Conservation (phyloP, 2,329 filamentous ascomycete species). For the Botrytis fabae region DNA sequence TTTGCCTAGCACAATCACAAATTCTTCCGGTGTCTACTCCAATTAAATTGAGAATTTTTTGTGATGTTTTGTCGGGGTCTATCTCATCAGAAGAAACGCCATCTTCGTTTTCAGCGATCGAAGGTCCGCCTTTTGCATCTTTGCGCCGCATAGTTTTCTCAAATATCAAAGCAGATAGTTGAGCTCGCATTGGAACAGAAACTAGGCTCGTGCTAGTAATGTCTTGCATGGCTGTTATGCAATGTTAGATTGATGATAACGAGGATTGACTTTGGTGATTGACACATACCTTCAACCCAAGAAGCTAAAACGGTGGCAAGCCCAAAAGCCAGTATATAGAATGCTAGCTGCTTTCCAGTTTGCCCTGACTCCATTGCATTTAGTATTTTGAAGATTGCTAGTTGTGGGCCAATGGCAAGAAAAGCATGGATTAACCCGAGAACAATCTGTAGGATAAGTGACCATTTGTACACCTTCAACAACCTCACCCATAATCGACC, state of each 20-base stretch:
- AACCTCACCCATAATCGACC: constrained; percentile 40
- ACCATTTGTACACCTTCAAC: constrained; percentile 54
- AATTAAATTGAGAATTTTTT: constrained; percentile 73
- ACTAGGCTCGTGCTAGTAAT: constrained; percentile 51
- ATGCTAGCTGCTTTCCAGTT: constrained; percentile 17
- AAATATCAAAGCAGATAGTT: constrained; percentile 71
- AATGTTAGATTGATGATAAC: constrained; percentile 43
- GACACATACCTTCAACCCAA: constrained; percentile 28
- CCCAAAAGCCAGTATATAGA: constrained; percentile 29
- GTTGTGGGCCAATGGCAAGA: constrained; percentile 27
- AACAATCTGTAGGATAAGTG: constrained; percentile 26
- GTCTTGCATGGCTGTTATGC: constrained; percentile 61
- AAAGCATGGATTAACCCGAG: constrained; percentile 28
- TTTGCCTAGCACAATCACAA: constrained; percentile 55
- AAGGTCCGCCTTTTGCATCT: constrained; percentile 58
- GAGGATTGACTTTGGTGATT: constrained; percentile 42
- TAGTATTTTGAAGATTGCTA: constrained; percentile 32
- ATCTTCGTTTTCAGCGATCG: constrained; percentile 17
- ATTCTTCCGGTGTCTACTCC: constrained; percentile 70
- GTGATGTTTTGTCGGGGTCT: constrained; percentile 55
- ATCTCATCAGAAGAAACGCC: constrained; percentile 47
- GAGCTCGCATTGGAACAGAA: constrained; percentile 58
- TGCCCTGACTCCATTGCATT: constrained; percentile 27
- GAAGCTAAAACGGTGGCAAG: constrained; percentile 49
- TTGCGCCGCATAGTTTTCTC: constrained; percentile 74